A percentile compares a stretch with the other conserved stretches of the same genome.
Evolutionary conservation across 129 eudicot genomes (phyloP).

Genomic region (Arctium minus): DNA sequence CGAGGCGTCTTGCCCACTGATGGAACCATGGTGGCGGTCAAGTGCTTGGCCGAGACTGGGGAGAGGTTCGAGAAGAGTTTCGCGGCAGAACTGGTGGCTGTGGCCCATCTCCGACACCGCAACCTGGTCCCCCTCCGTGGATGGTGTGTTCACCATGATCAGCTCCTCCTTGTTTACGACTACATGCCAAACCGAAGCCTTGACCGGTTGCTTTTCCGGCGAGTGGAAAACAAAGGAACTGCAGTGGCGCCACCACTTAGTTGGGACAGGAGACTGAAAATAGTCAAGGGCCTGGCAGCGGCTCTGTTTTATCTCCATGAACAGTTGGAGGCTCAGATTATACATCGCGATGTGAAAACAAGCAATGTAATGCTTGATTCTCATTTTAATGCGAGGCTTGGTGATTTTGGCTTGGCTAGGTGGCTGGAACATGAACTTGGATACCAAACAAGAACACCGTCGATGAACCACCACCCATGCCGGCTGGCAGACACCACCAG

Average conservation of each 20-base stretch:
- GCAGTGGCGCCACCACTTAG: conserved; percentile 28
- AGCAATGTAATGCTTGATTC: conserved; percentile 97
- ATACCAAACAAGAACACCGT: conserved; percentile 33
- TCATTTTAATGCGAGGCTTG: conserved; percentile 68
- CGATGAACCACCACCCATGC: conserved; percentile 40
- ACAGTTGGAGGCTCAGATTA: conserved; percentile 89
- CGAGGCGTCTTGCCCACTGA: conserved; percentile 83
- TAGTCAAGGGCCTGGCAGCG: conserved; percentile 68
- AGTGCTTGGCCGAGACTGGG: conserved; percentile 72
- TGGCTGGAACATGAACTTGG: conserved; percentile 89
- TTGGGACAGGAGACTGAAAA: conserved; percentile 60
- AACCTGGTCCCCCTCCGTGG: conserved; percentile 91
- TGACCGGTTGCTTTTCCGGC: conserved; percentile 58
- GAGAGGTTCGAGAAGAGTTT: conserved; percentile 77
- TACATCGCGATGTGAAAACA: conserved; percentile 88
- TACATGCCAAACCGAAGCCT: conserved; percentile 97
- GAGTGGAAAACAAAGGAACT: not conserved
- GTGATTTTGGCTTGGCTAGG: conserved; percentile 91
- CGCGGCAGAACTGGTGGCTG: conserved; percentile 89
- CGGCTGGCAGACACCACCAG: conserved; percentile 63
- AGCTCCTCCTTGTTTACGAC: conserved; percentile 78
- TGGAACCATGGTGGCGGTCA: conserved; percentile 74
- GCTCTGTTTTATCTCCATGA: conserved; percentile 89
- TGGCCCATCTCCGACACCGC: conserved; percentile 94
- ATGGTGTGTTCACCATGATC: conserved; percentile 82